Base-by-base conservation (phyloP, 768 basidiomycete genomes). In the Boletus eberwhitei region DNA sequence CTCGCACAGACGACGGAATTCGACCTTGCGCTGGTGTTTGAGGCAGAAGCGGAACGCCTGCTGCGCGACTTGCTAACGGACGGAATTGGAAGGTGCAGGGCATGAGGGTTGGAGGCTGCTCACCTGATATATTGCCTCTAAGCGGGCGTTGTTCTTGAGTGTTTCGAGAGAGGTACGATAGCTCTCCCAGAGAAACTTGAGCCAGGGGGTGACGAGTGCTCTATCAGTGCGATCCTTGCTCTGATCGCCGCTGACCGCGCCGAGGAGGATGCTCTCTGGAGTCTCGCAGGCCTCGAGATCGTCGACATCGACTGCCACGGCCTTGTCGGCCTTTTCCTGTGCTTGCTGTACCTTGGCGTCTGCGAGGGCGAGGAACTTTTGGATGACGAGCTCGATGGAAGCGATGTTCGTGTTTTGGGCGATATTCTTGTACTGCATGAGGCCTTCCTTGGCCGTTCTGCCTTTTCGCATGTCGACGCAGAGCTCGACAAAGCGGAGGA, bases 181-280 rank as follows among this genome's bases (percentile, higher is more conserved):
- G 62, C 91, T 92, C 78, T 98, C 96, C 94, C 95, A 98, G n/a
- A 94, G 80, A 72, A 98, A 97, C 68, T 95, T 94, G 67, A 98
- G 87, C 87, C 94, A 97, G 0, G 96, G 96, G 0, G 93, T 97
- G 59, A 99, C 93, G 48, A 98, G 81, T 8, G 93, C 90, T 43
- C 96, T 77, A 73, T 98, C 95, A 31, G 93, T 97, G 62, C 96
- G 78, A 72, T 98, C 95, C 75, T 90, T 90, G 76, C 82, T 94
- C 74, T 93, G 90, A 50, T 93, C 93, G 36, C 82, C 84, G 63
- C 89, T 88, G 57, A 98, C 93, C 14, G 93, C 92, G 46, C 90
- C 89, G 19, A 96, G 79, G 14, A 97, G 75, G 57, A 97, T 91
- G 65, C 89, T 90, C 73, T 95, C 87, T 0, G 95, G 96, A 4